These are phyloP conservation scores for Nematodospora valgi DNA, from an alignment of 805 yeast genomes.

Conservation along the genomic window DNA sequence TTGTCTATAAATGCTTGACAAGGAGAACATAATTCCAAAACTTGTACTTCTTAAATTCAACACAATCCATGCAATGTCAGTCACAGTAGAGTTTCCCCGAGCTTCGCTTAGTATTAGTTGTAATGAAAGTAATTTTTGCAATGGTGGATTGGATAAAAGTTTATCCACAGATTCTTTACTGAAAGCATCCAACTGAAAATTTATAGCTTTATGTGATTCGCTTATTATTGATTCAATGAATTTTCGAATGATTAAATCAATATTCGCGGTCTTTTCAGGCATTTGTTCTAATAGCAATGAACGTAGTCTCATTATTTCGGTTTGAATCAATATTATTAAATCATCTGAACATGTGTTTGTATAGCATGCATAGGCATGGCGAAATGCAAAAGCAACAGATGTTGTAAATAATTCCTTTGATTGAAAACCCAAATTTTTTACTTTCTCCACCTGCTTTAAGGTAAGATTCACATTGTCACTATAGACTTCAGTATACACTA, in stretches of 20 bases:
- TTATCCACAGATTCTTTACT: slow-evolving; percentile 75
- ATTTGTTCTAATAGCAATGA: slow-evolving; percentile 10
- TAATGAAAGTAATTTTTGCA: slow-evolving; percentile 67
- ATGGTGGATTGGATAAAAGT: slow-evolving; percentile 72
- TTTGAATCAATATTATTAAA: slow-evolving; percentile 52
- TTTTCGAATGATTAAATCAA: slow-evolving; percentile 15
- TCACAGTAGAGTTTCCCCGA: slow-evolving; percentile 27
- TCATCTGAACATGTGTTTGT: slow-evolving; percentile 68
- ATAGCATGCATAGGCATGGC: slow-evolving; percentile 71
- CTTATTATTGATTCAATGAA: slow-evolving; percentile 44
- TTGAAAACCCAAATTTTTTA: slow-evolving; percentile 11
- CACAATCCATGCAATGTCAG: slow-evolving; percentile 58
- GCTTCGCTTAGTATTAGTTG: slow-evolving; percentile 62
- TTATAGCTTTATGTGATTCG: slow-evolving; percentile 75
- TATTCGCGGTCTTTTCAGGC: slow-evolving; percentile 13
- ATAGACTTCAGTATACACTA: slow-evolving; percentile 22
- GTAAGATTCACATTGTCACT: slow-evolving; percentile 11
- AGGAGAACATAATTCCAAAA: slow-evolving; percentile 62
- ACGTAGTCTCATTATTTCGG: slow-evolving; percentile 34
- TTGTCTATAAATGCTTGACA: slow-evolving; percentile 61
- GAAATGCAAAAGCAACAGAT: slow-evolving; percentile 59
- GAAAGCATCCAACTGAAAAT: slow-evolving; percentile 61
- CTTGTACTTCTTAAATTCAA: slow-evolving; percentile 69
- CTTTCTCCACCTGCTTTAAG: slow-evolving; percentile 20
- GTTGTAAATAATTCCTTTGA: slow-evolving; percentile 37